Evolutionary conservation across 2,329 filamentous ascomycete genomes (phyloP), one percentile per base, ranked within the genome.

Genomic region (Nothophaeocryptopus gaeumannii): DNA sequence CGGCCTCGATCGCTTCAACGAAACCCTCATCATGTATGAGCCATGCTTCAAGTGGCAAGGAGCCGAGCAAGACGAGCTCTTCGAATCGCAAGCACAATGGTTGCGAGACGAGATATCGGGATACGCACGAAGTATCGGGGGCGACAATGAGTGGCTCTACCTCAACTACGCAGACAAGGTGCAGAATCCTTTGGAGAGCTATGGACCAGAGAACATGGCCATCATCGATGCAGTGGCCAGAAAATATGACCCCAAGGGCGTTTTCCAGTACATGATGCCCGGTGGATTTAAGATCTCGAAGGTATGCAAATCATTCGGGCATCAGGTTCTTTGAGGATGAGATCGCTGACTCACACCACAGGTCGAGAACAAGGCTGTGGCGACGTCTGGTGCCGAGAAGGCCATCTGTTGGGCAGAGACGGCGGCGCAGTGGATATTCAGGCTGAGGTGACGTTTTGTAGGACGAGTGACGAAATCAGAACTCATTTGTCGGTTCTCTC

Each of bases 1-100:
- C 1, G 70, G 68, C 3, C 58, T 72, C 3, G 55, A 63, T 46
- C 72, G 72, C 65, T 51, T 45, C 2, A 55, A 69, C 16, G 48
- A 56, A 4, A 60, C 56, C 1, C 45, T 56, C 8, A 50, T 56
- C 38, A 47, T 56, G 47, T 56, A 53, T 14, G 50, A 56, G 33
- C 41, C 54, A 37, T 56, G 51, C 45, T 42, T 53, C 33, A 45
- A 43, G 8, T 56, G 54, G 50, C 33, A 50, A 16, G 38, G 34
- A 8, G 16, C 39, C 7, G 33, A 29, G 8, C 35, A 56, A 26
- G 54, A 56, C 13, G 43, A 46, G 9, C 47, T 53, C 10, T 53
- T 56, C 26, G 44, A 53, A 29, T 35, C 38, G n/a, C 50, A 53
- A 39, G 50, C 54, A 5, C 39, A 50, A 30, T 50, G 45, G 54